phyloP scores from a whole-genome alignment of 495 filamentous ascomycete genomes.

The Tuber borchii region DNA sequence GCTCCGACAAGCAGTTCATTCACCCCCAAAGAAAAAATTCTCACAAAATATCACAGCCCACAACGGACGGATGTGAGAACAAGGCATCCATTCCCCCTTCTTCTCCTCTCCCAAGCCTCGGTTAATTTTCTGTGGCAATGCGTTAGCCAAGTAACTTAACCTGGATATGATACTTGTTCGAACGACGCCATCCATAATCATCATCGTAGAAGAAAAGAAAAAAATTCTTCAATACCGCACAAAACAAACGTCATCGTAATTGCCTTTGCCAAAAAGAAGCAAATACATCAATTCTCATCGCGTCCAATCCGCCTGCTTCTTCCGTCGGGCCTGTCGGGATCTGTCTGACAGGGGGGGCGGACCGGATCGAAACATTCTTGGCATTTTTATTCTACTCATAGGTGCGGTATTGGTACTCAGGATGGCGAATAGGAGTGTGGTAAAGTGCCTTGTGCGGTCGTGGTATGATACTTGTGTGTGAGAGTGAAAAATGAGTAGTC shows the following conservation, averaged over 20 bases:
- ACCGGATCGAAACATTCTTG: neutral
- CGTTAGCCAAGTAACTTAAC: neutral
- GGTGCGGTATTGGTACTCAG: no score
- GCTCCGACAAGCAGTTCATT: neutral
- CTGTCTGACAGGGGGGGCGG: neutral
- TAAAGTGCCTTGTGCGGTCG: neutral
- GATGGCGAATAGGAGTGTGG: no score
- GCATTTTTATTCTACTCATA: neutral
- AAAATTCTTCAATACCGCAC: neutral
- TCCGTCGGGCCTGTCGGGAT: neutral
- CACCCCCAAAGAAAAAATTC: neutral
- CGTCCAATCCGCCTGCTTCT: neutral
- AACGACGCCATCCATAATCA: neutral
- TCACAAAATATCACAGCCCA: neutral
- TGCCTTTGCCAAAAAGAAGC: neutral
- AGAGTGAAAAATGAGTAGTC: neutral
- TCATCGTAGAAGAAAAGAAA: neutral
- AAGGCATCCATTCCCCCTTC: neutral
- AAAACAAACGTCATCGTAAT: conserved; percentile 2
- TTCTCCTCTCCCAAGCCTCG: neutral
- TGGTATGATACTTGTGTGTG: no score
- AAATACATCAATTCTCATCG: conserved; percentile 1
- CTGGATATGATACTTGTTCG: neutral
- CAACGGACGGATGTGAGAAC: neutral
- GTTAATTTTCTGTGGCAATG: neutral